Evolutionary conservation across 352 stramenopile genomes (phyloP).

Genomic region (Thalassiosira delicatula): DNA sequence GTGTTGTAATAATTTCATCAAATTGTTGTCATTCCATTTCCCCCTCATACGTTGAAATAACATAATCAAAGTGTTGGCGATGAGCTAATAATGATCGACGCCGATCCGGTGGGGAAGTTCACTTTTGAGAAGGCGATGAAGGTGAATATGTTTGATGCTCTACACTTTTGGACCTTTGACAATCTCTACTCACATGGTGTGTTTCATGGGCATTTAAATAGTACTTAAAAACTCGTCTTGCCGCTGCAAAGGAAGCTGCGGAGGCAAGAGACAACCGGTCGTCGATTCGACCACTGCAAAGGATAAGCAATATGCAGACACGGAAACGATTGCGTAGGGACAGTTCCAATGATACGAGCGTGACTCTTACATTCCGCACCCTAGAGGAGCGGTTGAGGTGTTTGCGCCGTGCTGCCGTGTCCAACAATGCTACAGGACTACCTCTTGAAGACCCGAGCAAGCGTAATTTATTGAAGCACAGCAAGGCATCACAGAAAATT

Average conservation of each 20-base stretch:
- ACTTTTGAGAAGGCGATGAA: conserved; percentile 84
- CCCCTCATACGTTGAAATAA: not conserved
- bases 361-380: conserved; percentile 82
- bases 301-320: conserved; percentile 41
- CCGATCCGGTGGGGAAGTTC: conserved; percentile 64
- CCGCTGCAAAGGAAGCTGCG: conserved; percentile 41
- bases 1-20: not conserved
- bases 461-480: conserved; percentile 25
- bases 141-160: not conserved
- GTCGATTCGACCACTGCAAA: not conserved
- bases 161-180: not conserved
- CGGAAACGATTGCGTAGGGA: conserved; percentile 34
- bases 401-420: conserved; percentile 59
- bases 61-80: conserved; percentile 67
- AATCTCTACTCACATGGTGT: not conserved
- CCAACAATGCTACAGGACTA: conserved; percentile 23
- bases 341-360: not conserved
- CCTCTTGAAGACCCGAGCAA: not conserved
- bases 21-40: not conserved
- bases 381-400: conserved; percentile 81
- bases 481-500: conserved; percentile 26
- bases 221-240: conserved; percentile 40
- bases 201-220: too few relatives aligned
- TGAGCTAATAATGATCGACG: conserved; percentile 82
- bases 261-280: conserved; percentile 27